These are phyloP conservation scores for Rhizopogon vesiculosus DNA, from an alignment of 768 basidiomycete genomes.

Conservation along the genomic window DNA sequence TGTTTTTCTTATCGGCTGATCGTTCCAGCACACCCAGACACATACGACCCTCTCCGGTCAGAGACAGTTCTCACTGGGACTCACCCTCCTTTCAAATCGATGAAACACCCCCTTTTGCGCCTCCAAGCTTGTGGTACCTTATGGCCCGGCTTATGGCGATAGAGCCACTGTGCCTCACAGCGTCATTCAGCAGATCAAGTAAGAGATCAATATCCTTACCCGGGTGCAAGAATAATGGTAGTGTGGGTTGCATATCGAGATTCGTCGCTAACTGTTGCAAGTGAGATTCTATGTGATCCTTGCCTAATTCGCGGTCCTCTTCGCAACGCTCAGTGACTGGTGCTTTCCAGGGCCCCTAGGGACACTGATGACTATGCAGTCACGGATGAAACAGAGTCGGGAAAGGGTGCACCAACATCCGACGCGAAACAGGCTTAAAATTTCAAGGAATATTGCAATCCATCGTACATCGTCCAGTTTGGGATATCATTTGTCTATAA, in stretches of 20 bases:
- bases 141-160: conserved; percentile 36
- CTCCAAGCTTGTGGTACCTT: conserved; percentile 30
- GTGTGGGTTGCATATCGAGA: conserved; percentile 21
- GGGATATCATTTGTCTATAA: neutral
- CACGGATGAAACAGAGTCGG: neutral
- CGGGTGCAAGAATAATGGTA: conserved; percentile 40
- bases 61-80: too few species aligned
- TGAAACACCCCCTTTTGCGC: conserved; percentile 10
- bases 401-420: neutral
- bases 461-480: too few species aligned
- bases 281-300: conserved; percentile 43
- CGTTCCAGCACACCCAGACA: too few species aligned
- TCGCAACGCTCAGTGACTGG: conserved; percentile 28
- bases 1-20: too few species aligned
- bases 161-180: conserved; percentile 28
- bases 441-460: too few species aligned
- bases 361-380: neutral
- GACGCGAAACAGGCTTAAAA: neutral
- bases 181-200: conserved; percentile 31
- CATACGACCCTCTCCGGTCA: too few species aligned
- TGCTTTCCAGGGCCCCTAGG: conserved; percentile 13
- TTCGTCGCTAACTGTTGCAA: conserved; percentile 16
- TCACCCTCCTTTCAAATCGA: conserved; percentile 20
- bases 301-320: conserved; percentile 46
- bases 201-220: conserved; percentile 31